Conservation (phyloP, 345 rosid species). For the Lumnitzera racemosa region DNA sequence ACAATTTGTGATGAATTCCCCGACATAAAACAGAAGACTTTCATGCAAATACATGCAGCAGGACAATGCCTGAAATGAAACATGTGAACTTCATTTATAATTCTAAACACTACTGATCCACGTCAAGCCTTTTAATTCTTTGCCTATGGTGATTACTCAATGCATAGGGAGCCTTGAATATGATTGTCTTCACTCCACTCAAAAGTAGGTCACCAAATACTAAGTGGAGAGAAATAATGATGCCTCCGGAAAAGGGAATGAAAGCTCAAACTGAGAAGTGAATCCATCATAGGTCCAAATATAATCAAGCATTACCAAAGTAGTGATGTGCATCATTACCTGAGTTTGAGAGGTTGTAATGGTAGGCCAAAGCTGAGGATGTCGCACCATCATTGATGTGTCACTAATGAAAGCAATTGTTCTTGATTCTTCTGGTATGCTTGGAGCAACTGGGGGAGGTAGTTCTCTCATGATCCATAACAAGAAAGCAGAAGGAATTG, state of each 20-base stretch:
- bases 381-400: conserved; percentile 15
- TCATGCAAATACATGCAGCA: too few species aligned
- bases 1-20: too few species aligned
- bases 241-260: too few species aligned
- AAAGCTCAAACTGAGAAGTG: too few species aligned
- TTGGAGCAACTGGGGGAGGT: conserved; percentile 23
- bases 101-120: neutral
- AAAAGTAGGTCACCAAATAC: too few species aligned
- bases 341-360: conserved; percentile 36
- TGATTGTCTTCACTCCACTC: too few species aligned
- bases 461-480: conserved; percentile 60
- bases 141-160: neutral
- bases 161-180: neutral
- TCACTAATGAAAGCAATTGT: conserved; percentile 32
- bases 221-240: too few species aligned
- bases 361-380: conserved; percentile 32
- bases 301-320: too few species aligned
- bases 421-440: conserved; percentile 28
- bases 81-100: too few species aligned
- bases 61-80: too few species aligned
- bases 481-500: conserved; percentile 55
- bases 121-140: neutral
- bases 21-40: too few species aligned
- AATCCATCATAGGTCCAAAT: too few species aligned
- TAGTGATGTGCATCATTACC: conserved; percentile 13